These are phyloP conservation scores for Boletus albobrunnescens DNA, from an alignment of 1,284 basidiomycete species.

Conservation along the genomic window DNA sequence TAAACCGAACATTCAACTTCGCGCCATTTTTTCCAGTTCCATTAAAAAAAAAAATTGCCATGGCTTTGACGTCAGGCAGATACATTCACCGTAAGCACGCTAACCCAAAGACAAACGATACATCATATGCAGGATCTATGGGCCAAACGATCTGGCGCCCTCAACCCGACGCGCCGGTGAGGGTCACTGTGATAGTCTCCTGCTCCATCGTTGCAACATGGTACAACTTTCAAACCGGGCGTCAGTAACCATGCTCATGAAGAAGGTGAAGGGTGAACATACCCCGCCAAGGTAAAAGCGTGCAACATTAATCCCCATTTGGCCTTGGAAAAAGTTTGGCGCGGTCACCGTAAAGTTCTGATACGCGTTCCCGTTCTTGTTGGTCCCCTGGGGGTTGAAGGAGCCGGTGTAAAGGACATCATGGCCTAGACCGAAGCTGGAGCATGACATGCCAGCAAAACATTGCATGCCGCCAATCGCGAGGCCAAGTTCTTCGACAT, in stretches of 20 bases:
- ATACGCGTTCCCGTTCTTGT: background rate
- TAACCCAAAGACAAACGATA: background rate
- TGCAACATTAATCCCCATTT: background rate
- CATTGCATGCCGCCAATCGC: constrained; percentile 42
- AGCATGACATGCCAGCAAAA: constrained; percentile 1
- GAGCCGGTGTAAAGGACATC: constrained; percentile 42
- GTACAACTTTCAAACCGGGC: background rate
- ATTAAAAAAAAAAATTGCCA: no score
- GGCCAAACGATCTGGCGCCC: background rate
- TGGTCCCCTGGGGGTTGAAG: constrained; percentile 35
- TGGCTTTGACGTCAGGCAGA: background rate
- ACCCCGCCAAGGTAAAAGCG: constrained; percentile 1
- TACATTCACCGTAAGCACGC: background rate
- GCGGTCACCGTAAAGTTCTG: background rate
- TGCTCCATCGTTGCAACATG: background rate
- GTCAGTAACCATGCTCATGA: constrained; percentile 1
- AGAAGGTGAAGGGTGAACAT: background rate
- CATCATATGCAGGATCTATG: background rate
- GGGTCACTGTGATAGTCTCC: background rate
- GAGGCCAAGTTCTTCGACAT: constrained; percentile 41
- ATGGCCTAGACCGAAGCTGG: constrained; percentile 36
- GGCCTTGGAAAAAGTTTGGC: background rate
- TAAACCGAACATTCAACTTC: no score
- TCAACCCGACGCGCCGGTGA: background rate
- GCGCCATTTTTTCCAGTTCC: no score